A percentile compares a stretch with the other conserved stretches of the same genome.
Evolutionary conservation across 2,329 filamentous ascomycete species (phyloP).

Genomic region (Neocucurbitaria cava): DNA sequence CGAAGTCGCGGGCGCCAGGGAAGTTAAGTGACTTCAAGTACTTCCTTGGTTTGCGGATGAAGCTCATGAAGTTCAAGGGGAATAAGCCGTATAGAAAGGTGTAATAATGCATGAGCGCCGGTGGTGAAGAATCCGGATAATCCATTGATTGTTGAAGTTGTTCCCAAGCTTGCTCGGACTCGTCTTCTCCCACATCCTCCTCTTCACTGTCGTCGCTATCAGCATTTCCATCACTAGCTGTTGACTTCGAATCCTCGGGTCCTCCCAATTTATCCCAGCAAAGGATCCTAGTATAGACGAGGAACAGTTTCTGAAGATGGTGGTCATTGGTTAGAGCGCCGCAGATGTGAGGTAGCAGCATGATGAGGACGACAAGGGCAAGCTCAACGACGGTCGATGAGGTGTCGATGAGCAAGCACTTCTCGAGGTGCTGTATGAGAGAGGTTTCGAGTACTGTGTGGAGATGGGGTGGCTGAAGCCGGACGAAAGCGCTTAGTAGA

Average conservation of each 20-base stretch:
- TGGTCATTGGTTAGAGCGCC: constrained; percentile 67
- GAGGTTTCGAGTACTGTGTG: constrained; percentile 75
- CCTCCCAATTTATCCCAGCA: constrained; percentile 73
- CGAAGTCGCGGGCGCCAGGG: constrained; percentile 73
- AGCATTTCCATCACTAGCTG: constrained; percentile 17
- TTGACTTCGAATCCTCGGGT: constrained; percentile 12
- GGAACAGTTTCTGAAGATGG: constrained; percentile 76
- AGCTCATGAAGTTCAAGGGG: constrained; percentile 85
- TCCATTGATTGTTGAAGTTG: constrained; percentile 68
- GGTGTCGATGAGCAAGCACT: constrained; percentile 77
- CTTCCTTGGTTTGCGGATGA: constrained; percentile 80
- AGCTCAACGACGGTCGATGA: constrained; percentile 79
- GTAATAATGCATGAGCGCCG: constrained; percentile 76
- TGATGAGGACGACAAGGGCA: constrained; percentile 76
- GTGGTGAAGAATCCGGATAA: constrained; percentile 60
- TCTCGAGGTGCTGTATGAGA: constrained; percentile 73
- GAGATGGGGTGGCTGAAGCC: constrained; percentile 79
- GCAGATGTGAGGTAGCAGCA: constrained; percentile 84
- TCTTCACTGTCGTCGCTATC: constrained; percentile 38
- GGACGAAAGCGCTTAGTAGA: constrained; percentile 75
- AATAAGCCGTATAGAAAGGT: constrained; percentile 84
- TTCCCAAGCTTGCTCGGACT: constrained; percentile 64
- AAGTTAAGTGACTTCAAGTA: constrained; percentile 78
- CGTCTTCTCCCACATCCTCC: constrained; percentile 47
- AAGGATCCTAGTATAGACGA: constrained; percentile 78